These are phyloP conservation scores for Oemleria cerasiformis DNA, from an alignment of 306 rosid species.

Conservation along the genomic window DNA sequence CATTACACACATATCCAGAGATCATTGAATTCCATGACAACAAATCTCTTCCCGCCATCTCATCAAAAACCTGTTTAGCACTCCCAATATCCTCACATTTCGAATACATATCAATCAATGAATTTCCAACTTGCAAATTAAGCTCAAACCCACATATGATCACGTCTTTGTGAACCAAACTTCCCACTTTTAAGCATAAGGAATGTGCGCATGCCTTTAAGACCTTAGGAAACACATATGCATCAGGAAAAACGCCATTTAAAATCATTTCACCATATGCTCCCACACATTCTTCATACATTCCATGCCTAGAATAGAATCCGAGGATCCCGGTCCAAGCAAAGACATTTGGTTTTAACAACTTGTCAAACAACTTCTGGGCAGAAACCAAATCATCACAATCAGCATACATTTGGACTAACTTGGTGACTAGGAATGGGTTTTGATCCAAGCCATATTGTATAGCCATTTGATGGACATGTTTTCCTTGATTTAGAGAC, in stretches of 20 bases:
- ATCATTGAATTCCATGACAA: constrained; percentile 48
- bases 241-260: constrained; percentile 35
- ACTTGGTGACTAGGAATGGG: constrained; percentile 36
- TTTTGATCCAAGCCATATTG: constrained; percentile 18
- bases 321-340: constrained; percentile 43
- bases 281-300: constrained; percentile 21
- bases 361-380: constrained; percentile 16
- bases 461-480: constrained; percentile 34
- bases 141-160: constrained; percentile 18
- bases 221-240: constrained; percentile 45
- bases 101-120: constrained; percentile 39
- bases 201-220: constrained; percentile 38
- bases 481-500: constrained; percentile 39
- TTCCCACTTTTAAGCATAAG: constrained; percentile 17
- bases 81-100: constrained; percentile 33
- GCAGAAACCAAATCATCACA: constrained; percentile 34
- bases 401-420: constrained; percentile 48
- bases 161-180: constrained; percentile 36
- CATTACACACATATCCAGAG: constrained; percentile 39
- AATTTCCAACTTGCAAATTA: constrained; percentile 32
- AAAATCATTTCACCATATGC: constrained; percentile 26
- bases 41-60: constrained; percentile 36
- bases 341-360: constrained; percentile 42
- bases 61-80: constrained; percentile 35
- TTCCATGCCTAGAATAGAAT: constrained; percentile 34